Conservation (phyloP, 2,329 filamentous ascomycete species). For the Ophiognomonia clavigignenti-juglandacearum region DNA sequence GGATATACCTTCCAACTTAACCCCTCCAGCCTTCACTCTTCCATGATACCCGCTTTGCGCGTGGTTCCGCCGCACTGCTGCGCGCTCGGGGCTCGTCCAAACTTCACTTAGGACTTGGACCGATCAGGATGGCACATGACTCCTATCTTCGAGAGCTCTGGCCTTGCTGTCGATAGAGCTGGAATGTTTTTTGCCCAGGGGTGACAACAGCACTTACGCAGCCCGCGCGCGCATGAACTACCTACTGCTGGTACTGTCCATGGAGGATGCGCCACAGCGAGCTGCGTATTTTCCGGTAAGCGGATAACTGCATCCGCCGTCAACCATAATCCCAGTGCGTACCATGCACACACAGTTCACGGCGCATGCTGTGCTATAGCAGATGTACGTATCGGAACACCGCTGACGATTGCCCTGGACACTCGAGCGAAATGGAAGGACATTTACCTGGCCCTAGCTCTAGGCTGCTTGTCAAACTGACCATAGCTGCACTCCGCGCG, state of each 20-base stretch:
- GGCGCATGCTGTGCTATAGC: not conserved
- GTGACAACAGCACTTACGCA: not conserved
- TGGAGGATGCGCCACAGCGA: not conserved
- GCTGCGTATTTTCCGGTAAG: constrained; percentile 2
- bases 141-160: too few species aligned
- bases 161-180: not conserved
- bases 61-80: not conserved
- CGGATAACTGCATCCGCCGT: not conserved
- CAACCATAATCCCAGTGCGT: not conserved
- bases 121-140: too few species aligned
- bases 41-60: not conserved
- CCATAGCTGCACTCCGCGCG: not conserved
- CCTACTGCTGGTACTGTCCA: too few species aligned
- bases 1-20: not conserved
- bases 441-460: too few species aligned
- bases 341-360: not conserved
- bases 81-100: not conserved
- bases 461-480: not conserved
- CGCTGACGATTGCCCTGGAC: not conserved
- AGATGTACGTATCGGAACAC: not conserved
- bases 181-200: not conserved
- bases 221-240: not conserved
- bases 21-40: not conserved
- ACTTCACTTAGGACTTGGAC: not conserved
- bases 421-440: not conserved